These are phyloP conservation scores for Pythium chondricola DNA, from an alignment of 352 stramenopile species.

Conservation along the genomic window DNA sequence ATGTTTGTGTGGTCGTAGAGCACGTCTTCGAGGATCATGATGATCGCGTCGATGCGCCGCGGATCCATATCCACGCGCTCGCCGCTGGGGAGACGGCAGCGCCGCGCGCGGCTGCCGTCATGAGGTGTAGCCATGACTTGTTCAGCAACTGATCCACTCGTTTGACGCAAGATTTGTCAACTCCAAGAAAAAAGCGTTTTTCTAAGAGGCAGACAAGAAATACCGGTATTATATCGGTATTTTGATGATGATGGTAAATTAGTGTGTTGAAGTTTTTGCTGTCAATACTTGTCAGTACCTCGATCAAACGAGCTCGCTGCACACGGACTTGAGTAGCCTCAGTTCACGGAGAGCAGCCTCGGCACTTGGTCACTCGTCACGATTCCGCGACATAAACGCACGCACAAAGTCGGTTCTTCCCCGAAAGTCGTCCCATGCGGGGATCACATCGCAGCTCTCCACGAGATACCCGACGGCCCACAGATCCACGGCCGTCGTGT, in stretches of 20 bases:
- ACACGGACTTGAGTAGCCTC: too few species aligned
- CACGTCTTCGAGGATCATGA: conserved; percentile 85
- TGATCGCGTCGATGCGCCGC: conserved; percentile 66
- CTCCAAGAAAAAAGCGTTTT: background rate
- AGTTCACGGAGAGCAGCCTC: too few species aligned
- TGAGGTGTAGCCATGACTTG: background rate
- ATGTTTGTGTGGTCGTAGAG: conserved; percentile 81
- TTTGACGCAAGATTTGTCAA: background rate
- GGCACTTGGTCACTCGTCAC: too few species aligned
- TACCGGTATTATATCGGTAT: background rate
- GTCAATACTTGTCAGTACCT: too few species aligned
- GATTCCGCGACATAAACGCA: too few species aligned
- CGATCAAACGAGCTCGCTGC: too few species aligned
- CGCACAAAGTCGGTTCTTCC: too few species aligned
- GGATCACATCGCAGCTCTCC: background rate
- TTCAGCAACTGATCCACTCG: background rate
- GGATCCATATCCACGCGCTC: conserved; percentile 31
- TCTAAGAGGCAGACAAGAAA: background rate
- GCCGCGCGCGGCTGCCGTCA: conserved; percentile 7
- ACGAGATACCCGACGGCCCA: conserved; percentile 9
- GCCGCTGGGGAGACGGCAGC: conserved; percentile 26
- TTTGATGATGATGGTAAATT: background rate
- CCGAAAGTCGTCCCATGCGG: too few species aligned
- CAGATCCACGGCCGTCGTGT: conserved; percentile 11
- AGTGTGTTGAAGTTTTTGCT: too few species aligned